Evolutionary conservation across 306 rosid genomes (phyloP), one percentile per base, ranked within the genome.

Genomic region (Cicer chorassanicum): DNA sequence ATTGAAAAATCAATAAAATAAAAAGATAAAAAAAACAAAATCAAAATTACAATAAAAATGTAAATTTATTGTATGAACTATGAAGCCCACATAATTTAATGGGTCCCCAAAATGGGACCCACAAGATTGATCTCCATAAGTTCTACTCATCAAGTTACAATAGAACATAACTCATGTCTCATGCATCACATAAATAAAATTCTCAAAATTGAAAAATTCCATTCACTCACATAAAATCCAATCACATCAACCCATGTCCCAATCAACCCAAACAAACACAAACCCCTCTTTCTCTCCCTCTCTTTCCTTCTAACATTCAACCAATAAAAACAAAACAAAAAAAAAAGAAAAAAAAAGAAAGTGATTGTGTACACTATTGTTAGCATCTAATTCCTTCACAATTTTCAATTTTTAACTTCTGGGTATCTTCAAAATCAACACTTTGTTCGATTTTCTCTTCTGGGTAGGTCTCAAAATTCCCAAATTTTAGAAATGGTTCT

Each of bases 401-500:
- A 76, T 36, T 9, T 44, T 55, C 56, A 70, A 69, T 77, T 69
- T 68, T 46, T 21, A 48, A 13, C 74, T 34, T 34, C 44, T 40
- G 76, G 76, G 81, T 49, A 46, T 57, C 55, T 48, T 24, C 12
- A 29, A 7, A 12, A 11, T 34, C 34, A 11, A 15, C 42, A 36
- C 39, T 67, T 69, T 16, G 34, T 5, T 59, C 40, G 65, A n/a
- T 70, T 82, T 6, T 14, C 15, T 24, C 60, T 56, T 77, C 75
- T 83, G 75, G 81, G 72, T 51, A 34, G 38, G 9, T 72, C 24
- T 7, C 29, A 1, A 45, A 19, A 59, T 68, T 45, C 11, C 10
- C 15, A 18, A 38, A 12, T 59, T 78, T 7, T 7, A 46, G 61
- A 73, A 74, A 87, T 82, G 88, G 60, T 64, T 75, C 11, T 82